Conservation (phyloP, 192 early-diverging fungal species). For the Diversispora eburnea region DNA sequence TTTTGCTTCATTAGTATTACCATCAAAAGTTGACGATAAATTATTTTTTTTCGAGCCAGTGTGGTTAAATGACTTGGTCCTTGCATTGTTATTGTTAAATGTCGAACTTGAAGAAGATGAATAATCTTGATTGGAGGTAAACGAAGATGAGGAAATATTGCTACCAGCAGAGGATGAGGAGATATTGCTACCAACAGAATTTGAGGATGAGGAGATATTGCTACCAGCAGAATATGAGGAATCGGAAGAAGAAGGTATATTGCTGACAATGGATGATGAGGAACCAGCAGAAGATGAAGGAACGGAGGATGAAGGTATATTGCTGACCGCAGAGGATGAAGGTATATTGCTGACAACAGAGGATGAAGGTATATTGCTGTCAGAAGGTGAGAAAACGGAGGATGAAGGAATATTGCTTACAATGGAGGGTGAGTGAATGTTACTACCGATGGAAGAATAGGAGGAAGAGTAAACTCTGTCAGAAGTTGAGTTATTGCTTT, state of each 20-base stretch:
- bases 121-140: constrained; percentile 12
- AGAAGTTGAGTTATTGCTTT: too few species aligned
- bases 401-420: too few species aligned
- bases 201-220: not conserved
- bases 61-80: not conserved
- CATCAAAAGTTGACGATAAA: too few species aligned
- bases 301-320: not conserved
- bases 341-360: not conserved
- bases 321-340: not conserved
- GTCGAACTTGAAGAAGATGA: not conserved
- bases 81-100: not conserved
- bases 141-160: not conserved
- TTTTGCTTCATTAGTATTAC: constrained; percentile 3
- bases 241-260: not conserved
- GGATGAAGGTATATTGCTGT: too few species aligned
- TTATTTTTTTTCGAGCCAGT: not conserved
- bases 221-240: too few species aligned
- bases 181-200: not conserved
- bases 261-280: too few species aligned
- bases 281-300: too few species aligned
- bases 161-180: too few species aligned
- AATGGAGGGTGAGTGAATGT: too few species aligned
- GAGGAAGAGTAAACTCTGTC: too few species aligned
- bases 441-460: too few species aligned
- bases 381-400: too few species aligned